These are phyloP conservation scores for Puya raimondii DNA, from an alignment of 176 grass and related monocot genomes.

Conservation along the genomic window DNA sequence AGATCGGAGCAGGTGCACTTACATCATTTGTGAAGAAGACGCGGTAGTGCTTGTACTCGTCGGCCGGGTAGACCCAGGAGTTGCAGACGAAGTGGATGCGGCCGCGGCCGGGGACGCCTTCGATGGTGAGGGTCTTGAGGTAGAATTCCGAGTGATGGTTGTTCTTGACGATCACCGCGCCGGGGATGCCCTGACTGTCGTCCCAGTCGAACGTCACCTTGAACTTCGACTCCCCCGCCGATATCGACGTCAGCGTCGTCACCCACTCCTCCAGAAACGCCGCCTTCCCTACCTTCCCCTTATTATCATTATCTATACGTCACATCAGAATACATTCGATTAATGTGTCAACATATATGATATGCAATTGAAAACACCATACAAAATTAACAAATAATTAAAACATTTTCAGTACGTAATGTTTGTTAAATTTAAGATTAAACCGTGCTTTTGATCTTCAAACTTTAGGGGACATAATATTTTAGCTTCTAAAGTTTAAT, in stretches of 20 bases:
- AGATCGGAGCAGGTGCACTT: constrained; percentile 1
- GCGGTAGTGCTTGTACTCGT: constrained; percentile 31
- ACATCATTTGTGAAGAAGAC: constrained; percentile 88
- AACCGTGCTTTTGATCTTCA: too few relatives aligned
- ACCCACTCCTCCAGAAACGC: constrained; percentile 49
- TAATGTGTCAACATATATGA: too few relatives aligned
- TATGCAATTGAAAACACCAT: too few relatives aligned
- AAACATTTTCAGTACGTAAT: too few relatives aligned
- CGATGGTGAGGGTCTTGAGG: constrained; percentile 64
- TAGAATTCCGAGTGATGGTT: constrained; percentile 41
- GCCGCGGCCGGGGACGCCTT: constrained; percentile 51
- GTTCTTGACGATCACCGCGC: constrained; percentile 67
- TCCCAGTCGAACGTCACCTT: constrained; percentile 65
- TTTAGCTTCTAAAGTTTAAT: too few relatives aligned
- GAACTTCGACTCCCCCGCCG: constrained; percentile 42
- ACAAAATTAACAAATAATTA: too few relatives aligned
- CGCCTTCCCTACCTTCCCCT: constrained; percentile 41
- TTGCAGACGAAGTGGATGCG: constrained; percentile 76
- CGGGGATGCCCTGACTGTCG: constrained; percentile 53
- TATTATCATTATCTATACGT: constrained; percentile 24
- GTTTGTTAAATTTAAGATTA: too few relatives aligned
- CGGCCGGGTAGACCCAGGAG: constrained; percentile 56
- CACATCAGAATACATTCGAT: too few relatives aligned
- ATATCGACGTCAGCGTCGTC: constrained; percentile 23
- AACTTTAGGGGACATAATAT: too few relatives aligned